Percentiles rank a stretch among this genome's conserved stretches.
Evolutionary conservation across 2,329 filamentous ascomycete species (phyloP).

Genomic region (Aspergillus ochraceoroseus): DNA sequence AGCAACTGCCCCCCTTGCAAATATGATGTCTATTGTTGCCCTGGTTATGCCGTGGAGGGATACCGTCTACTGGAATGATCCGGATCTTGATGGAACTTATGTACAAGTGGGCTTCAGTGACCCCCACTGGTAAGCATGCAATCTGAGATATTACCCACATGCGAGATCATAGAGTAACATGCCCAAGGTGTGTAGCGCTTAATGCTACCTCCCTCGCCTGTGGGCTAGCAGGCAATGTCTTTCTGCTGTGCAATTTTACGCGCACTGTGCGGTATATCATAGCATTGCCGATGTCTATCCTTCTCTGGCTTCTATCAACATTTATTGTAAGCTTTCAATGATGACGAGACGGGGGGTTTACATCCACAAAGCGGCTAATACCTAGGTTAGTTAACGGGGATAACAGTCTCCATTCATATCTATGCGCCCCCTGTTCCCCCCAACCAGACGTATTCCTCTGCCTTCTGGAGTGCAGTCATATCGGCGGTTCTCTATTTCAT

Average conservation of each 20-base stretch:
- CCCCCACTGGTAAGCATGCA: conserved; percentile 60
- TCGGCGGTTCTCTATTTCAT: conserved; percentile 75
- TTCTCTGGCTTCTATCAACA: conserved; percentile 66
- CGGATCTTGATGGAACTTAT: conserved; percentile 46
- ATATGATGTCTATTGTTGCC: conserved; percentile 80
- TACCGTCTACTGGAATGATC: conserved; percentile 43
- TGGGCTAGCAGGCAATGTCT: conserved; percentile 73
- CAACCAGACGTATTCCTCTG: conserved; percentile 64
- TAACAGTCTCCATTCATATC: conserved; percentile 61
- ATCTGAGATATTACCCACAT: too few species aligned
- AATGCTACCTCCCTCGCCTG: conserved; percentile 74
- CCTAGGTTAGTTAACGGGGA: conserved; percentile 54
- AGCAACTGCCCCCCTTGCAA: conserved; percentile 78
- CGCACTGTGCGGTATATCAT: conserved; percentile 71
- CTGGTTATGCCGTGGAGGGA: conserved; percentile 74
- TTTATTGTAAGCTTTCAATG: conserved; percentile 47
- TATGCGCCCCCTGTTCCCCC: conserved; percentile 50
- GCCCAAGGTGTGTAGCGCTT: conserved; percentile 59
- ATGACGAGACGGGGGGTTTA: too few species aligned
- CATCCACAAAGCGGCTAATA: neutral
- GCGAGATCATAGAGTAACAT: too few species aligned
- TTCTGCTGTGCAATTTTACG: conserved; percentile 83
- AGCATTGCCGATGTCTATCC: conserved; percentile 76
- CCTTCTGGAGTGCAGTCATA: conserved; percentile 81
- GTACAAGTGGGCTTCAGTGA: conserved; percentile 58